phyloP scores from a whole-genome alignment of 2,329 filamentous ascomycete genomes.

The Pestalotiopsis sp. region DNA sequence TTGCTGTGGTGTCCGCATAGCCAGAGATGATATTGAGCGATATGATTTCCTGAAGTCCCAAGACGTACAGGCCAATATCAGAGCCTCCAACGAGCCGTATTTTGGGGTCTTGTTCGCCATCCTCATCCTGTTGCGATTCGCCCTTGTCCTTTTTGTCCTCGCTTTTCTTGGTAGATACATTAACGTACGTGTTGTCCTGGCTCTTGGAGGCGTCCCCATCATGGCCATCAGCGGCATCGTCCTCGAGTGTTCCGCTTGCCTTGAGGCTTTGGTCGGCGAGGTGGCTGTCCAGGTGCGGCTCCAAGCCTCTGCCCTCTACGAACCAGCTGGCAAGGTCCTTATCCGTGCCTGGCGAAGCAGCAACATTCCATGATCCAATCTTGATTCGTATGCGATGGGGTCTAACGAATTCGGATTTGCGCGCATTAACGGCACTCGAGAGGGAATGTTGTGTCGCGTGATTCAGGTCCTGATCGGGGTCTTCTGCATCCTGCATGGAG shows the following conservation, averaged over 20 bases:
- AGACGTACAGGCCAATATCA: conserved; percentile 84
- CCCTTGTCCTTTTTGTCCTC: conserved; percentile 24
- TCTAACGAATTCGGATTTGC: conserved; percentile 78
- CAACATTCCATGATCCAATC: conserved; percentile 95
- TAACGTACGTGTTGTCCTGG: conserved; percentile 25
- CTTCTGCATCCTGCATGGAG: conserved; percentile 46
- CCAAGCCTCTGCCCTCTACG: conserved; percentile 72
- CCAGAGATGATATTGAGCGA: conserved; percentile 81
- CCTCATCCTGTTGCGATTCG: conserved; percentile 30
- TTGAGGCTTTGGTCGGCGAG: conserved; percentile 58
- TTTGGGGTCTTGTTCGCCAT: conserved; percentile 41
- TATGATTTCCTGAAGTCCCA: conserved; percentile 91
- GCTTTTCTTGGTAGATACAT: conserved; percentile 16
- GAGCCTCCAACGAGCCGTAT: conserved; percentile 58
- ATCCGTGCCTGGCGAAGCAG: conserved; percentile 80
- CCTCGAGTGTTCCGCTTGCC: conserved; percentile 39
- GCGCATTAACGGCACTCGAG: conserved; percentile 68
- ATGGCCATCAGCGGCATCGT: neutral
- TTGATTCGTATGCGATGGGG: conserved; percentile 80
- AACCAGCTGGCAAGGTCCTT: conserved; percentile 92
- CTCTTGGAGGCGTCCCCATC: conserved; percentile 17
- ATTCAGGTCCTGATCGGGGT: conserved; percentile 31
- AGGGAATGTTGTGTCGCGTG: conserved; percentile 58
- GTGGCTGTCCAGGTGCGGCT: conserved; percentile 62
- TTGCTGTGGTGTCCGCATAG: conserved; percentile 72